These are phyloP conservation scores for Oemleria cerasiformis DNA, from an alignment of 306 rosid genomes.

Conservation along the genomic window DNA sequence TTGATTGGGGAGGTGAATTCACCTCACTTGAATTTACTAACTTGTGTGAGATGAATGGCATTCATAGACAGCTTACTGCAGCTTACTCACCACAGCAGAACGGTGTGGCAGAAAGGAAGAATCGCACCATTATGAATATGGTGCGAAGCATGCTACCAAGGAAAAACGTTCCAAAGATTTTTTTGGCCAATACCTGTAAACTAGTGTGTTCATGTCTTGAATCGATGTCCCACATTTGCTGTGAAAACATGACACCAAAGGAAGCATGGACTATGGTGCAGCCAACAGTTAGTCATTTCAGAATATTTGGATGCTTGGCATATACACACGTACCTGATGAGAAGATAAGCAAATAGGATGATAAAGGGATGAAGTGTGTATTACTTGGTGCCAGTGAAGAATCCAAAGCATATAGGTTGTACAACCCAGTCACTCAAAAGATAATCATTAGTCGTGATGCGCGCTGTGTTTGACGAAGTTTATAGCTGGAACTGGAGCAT, in stretches of 20 bases:
- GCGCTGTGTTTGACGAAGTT: background rate
- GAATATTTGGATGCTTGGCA: background rate
- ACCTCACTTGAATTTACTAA: background rate
- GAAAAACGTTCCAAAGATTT: background rate
- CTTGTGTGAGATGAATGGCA: background rate
- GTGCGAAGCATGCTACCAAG: background rate
- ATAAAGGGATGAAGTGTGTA: background rate
- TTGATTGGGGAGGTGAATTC: background rate
- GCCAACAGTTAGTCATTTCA: background rate
- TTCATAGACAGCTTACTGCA: background rate
- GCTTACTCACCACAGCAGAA: no score
- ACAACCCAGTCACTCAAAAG: background rate
- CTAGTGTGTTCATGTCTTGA: background rate
- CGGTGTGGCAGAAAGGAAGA: background rate
- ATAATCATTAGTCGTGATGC: background rate
- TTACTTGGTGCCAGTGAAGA: background rate
- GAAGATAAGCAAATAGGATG: background rate
- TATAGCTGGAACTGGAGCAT: background rate
- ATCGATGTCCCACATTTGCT: background rate
- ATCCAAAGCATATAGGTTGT: background rate
- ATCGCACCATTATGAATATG: no score
- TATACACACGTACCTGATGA: background rate
- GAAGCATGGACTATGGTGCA: background rate
- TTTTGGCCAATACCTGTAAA: background rate
- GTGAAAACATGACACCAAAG: background rate